phyloP scores from a whole-genome alignment of 2,329 filamentous ascomycete species.

The Dryadomyces sulphureus region DNA sequence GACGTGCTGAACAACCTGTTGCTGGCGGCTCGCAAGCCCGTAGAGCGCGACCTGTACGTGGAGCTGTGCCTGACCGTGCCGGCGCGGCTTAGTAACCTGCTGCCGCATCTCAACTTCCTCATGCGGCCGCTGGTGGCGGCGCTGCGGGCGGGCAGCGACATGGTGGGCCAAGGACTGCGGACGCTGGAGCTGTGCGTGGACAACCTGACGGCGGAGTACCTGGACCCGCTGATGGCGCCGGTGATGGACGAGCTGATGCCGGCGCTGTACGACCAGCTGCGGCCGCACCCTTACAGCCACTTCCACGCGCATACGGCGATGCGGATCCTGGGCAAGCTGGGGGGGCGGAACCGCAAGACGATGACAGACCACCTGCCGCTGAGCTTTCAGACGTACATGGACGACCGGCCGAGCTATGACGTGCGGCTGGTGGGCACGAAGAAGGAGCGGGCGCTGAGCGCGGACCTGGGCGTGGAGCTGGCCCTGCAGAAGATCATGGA shows the following conservation, averaged over 20 bases:
- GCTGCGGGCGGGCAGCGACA: constrained; percentile 74
- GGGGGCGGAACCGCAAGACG: constrained; percentile 89
- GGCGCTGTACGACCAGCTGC: constrained; percentile 87
- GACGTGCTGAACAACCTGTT: constrained; percentile 94
- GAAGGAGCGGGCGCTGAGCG: constrained; percentile 75
- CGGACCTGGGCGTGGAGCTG: constrained; percentile 72
- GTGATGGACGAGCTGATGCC: constrained; percentile 99
- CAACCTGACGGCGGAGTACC: constrained; percentile 91
- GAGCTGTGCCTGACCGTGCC: constrained; percentile 94
- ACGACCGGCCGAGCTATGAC: constrained; percentile 79
- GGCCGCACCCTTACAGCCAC: constrained; percentile 87
- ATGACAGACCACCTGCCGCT: constrained; percentile 81
- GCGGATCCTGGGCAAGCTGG: constrained; percentile 90
- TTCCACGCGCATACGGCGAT: constrained; percentile 97
- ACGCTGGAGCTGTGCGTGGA: constrained; percentile 96
- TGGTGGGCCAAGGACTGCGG: constrained; percentile 85
- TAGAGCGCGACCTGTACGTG: constrained; percentile 89
- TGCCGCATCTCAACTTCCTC: constrained; percentile 88
- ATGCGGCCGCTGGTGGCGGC: constrained; percentile 98
- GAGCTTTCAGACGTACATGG: constrained; percentile 68
- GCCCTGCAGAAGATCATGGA: constrained; percentile 84
- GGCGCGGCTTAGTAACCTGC: constrained; percentile 78
- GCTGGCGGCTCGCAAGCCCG: constrained; percentile 74
- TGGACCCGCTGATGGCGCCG: constrained; percentile 97
- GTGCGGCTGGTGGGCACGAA: constrained; percentile 80